These are phyloP conservation scores for Austroboletus rostrupii DNA, from an alignment of 1,284 basidiomycete genomes.

Conservation along the genomic window DNA sequence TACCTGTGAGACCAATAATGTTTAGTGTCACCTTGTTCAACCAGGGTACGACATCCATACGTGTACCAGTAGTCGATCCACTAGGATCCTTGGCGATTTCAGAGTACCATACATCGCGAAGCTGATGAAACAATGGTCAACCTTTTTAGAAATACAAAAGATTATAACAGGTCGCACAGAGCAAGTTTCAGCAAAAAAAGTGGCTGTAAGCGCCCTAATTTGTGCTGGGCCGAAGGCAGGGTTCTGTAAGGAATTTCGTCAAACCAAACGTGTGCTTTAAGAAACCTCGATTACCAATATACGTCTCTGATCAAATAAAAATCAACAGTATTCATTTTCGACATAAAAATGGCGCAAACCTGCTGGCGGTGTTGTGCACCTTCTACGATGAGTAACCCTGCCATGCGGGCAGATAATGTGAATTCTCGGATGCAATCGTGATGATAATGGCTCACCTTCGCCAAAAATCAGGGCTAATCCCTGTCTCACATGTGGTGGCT, in stretches of 20 bases:
- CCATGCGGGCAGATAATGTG: no score
- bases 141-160: background rate
- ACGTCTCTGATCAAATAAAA: constrained; percentile 12
- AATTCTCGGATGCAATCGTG: no score
- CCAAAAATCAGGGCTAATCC: constrained; percentile 27
- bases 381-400: background rate
- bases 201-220: constrained; percentile 12
- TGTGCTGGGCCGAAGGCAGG: background rate
- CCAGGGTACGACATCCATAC: no score
- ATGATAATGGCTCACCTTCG: no score
- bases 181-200: constrained; percentile 51
- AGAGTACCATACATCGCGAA: constrained; percentile 44
- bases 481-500: constrained; percentile 23
- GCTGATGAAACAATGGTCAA: constrained; percentile 24
- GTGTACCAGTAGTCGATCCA: constrained; percentile 12
- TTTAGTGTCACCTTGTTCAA: no score
- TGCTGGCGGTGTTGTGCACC: background rate
- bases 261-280: background rate
- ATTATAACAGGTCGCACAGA: constrained; percentile 37
- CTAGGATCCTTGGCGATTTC: constrained; percentile 27
- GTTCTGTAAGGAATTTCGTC: background rate
- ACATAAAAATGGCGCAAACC: background rate
- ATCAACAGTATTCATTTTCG: background rate
- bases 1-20: constrained; percentile 67
- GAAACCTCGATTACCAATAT: constrained; percentile 12